phyloP scores from a whole-genome alignment of 2,329 filamentous ascomycete genomes.

The Ceratocystis harringtonii region DNA sequence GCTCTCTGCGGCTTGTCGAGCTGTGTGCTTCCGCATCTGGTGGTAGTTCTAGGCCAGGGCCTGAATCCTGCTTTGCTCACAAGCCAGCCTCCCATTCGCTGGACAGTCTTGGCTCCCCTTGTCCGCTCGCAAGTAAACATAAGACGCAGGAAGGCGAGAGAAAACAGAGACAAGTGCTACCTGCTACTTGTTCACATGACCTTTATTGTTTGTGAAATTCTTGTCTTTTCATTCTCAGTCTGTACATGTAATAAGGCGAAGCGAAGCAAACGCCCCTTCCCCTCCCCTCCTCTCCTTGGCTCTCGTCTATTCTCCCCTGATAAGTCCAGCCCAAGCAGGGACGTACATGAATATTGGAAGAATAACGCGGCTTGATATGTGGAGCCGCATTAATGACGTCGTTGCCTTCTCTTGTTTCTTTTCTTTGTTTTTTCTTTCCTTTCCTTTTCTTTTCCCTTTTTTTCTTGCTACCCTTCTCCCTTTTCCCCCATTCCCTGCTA shows the following conservation, averaged over 20 bases:
- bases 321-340: background rate
- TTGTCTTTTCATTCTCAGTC: background rate
- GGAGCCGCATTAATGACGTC: slow-evolving; percentile 2
- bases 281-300: background rate
- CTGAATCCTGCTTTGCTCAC: background rate
- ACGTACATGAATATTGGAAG: background rate
- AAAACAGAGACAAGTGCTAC: background rate
- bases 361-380: background rate
- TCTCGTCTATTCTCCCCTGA: background rate
- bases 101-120: background rate
- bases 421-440: too few relatives aligned
- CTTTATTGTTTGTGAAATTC: background rate
- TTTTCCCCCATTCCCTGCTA: background rate
- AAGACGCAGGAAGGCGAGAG: background rate
- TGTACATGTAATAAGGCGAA: background rate
- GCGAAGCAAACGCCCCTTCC: background rate
- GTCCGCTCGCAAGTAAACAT: background rate
- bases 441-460: background rate
- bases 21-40: slow-evolving; percentile 2
- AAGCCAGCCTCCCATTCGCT: background rate
- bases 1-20: background rate
- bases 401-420: background rate
- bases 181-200: background rate
- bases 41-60: background rate
- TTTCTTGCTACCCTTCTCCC: too few relatives aligned